These are phyloP conservation scores for Fraxinus latifolia DNA, from an alignment of 305 asterid species.

Conservation along the genomic window DNA sequence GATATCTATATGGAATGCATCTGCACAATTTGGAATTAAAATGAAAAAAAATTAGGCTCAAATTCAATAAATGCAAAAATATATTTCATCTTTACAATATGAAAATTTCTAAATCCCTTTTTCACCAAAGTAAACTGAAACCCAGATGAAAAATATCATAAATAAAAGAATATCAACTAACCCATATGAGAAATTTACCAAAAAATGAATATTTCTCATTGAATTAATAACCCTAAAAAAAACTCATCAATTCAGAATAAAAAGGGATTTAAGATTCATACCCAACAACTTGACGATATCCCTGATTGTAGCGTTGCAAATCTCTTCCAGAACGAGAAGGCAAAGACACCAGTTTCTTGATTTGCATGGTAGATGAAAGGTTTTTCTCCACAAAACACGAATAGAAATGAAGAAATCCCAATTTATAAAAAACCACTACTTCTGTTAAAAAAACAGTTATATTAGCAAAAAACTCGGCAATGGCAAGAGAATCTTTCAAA, in stretches of 20 bases:
- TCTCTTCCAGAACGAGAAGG: constrained; percentile 53
- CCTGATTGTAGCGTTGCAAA: constrained; percentile 74
- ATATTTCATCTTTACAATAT: constrained; percentile 1
- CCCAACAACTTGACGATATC: constrained; percentile 97
- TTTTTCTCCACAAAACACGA: neutral
- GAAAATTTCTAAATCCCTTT: neutral
- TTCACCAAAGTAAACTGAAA: neutral
- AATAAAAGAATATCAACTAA: neutral
- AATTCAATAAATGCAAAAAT: neutral
- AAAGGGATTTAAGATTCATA: constrained; percentile 28
- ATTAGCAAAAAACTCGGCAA: neutral
- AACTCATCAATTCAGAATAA: neutral
- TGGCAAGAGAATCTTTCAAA: neutral
- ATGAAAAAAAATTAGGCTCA: neutral
- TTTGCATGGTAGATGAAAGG: constrained; percentile 25
- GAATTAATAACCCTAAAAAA: neutral
- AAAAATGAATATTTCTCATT: neutral
- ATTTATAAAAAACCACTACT: neutral
- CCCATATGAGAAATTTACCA: neutral
- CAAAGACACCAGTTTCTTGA: constrained; percentile 36
- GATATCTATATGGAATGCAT: constrained; percentile 72
- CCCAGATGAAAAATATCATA: neutral
- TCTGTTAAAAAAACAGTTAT: neutral
- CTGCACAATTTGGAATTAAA: constrained; percentile 41
- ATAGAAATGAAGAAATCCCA: neutral